Conservation (phyloP, 1,139 yeast genomes). For the Candida anutae region DNA sequence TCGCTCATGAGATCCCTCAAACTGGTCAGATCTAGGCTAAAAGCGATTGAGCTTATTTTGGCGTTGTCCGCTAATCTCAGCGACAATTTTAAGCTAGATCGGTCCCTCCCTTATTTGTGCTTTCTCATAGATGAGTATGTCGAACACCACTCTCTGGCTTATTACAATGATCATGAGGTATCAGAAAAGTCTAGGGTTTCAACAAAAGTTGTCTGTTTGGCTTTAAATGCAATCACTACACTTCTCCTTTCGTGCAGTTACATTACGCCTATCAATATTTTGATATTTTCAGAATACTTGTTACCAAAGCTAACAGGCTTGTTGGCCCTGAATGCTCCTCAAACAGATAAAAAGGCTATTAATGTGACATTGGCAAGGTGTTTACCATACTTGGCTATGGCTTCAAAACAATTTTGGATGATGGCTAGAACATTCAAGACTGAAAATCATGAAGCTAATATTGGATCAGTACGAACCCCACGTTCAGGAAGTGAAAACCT, state of each 20-base stretch:
- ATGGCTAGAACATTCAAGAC: conserved; percentile 50
- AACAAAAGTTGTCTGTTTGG: conserved; percentile 49
- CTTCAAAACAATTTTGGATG: conserved; percentile 58
- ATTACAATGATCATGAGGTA: conserved; percentile 1
- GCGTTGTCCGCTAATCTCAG: conserved; percentile 70
- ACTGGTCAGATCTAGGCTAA: conserved; percentile 53
- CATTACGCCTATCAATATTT: conserved; percentile 67
- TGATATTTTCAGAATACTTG: conserved; percentile 73
- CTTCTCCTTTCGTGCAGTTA: conserved; percentile 57
- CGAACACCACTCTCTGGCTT: conserved; percentile 5
- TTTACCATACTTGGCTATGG: conserved; percentile 59
- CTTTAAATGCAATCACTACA: conserved; percentile 53
- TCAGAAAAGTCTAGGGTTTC: conserved; percentile 7
- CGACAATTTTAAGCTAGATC: conserved; percentile 80
- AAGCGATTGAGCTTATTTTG: conserved; percentile 69
- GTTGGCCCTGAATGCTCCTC: conserved; percentile 15
- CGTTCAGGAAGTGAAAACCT: conserved; percentile 1
- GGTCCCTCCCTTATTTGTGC: conserved; percentile 75
- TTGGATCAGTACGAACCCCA: conserved; percentile 4
- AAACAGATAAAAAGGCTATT: conserved; percentile 36
- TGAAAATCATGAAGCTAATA: conserved; percentile 3
- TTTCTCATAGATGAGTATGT: conserved; percentile 30
- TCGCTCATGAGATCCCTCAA: conserved; percentile 61
- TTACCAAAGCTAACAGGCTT: conserved; percentile 59
- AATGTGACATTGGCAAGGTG: conserved; percentile 66